Evolutionary conservation across 2,329 filamentous ascomycete species (phyloP).

Genomic region (Sporothrix mexicana): DNA sequence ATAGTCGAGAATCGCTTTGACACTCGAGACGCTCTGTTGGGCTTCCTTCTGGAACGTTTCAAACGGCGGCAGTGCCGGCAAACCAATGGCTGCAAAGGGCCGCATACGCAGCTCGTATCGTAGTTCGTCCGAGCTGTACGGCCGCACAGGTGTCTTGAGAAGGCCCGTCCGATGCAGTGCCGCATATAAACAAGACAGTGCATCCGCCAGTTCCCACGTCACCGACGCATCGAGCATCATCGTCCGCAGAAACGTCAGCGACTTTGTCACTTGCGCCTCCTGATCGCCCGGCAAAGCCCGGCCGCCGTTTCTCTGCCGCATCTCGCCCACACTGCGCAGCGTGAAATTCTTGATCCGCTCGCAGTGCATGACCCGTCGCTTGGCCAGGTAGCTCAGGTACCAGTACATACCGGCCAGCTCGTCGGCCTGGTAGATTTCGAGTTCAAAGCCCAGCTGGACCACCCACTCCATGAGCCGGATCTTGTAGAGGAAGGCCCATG

Average conservation of each 20-base stretch:
- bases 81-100: slow-evolving; percentile 72
- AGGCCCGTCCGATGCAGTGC: slow-evolving; percentile 65
- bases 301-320: slow-evolving; percentile 38
- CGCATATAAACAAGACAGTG: slow-evolving; percentile 67
- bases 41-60: slow-evolving; percentile 62
- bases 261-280: slow-evolving; percentile 54
- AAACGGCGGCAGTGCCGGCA: slow-evolving; percentile 70
- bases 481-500: slow-evolving; percentile 91
- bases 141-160: slow-evolving; percentile 58
- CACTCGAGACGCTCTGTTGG: slow-evolving; percentile 48
- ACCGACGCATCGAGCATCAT: slow-evolving; percentile 70
- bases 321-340: slow-evolving; percentile 48
- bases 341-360: slow-evolving; percentile 75
- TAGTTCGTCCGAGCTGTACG: slow-evolving; percentile 70
- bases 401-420: slow-evolving; percentile 91
- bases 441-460: slow-evolving; percentile 90
- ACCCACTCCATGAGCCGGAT: slow-evolving; percentile 86
- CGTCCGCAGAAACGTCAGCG: slow-evolving; percentile 62
- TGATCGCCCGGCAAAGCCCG: slow-evolving; percentile 42
- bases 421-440: slow-evolving; percentile 84
- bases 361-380: slow-evolving; percentile 70
- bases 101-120: slow-evolving; percentile 88
- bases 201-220: slow-evolving; percentile 62
- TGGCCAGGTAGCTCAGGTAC: slow-evolving; percentile 77
- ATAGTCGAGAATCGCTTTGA: slow-evolving; percentile 51